Conservation (phyloP, 73 alveolate species). For the Paramecium pentaurelia region DNA sequence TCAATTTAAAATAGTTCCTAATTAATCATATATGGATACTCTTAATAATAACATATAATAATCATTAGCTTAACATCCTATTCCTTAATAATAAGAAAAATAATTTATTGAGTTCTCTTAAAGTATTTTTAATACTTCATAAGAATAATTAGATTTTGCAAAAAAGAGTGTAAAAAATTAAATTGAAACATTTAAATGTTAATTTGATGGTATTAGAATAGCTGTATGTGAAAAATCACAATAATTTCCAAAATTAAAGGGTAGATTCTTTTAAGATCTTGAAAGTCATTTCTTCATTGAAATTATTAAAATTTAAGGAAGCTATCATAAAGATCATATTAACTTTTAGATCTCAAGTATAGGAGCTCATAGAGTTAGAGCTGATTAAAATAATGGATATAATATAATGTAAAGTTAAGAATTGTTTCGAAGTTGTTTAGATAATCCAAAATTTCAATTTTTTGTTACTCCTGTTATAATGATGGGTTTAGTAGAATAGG, state of each 20-base stretch:
- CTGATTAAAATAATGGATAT: not conserved
- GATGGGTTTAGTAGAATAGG: not conserved
- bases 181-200: not conserved
- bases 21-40: not conserved
- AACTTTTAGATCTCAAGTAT: not conserved
- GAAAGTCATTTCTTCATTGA: not conserved
- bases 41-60: not conserved
- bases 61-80: not conserved
- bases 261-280: not conserved
- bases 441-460: not conserved
- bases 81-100: not conserved
- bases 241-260: not conserved
- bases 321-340: not conserved
- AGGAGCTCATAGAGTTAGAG: not conserved
- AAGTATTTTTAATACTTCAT: not conserved
- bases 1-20: not conserved
- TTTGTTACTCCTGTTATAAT: not conserved
- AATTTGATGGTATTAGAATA: not conserved
- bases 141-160: not conserved
- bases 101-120: not conserved
- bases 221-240: not conserved
- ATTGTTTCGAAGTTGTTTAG: not conserved
- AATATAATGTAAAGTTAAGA: not conserved
- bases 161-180: not conserved
- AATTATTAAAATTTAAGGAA: not conserved